These are phyloP conservation scores for Hemileccinum rubropunctum DNA, from an alignment of 768 basidiomycete genomes.

Conservation along the genomic window DNA sequence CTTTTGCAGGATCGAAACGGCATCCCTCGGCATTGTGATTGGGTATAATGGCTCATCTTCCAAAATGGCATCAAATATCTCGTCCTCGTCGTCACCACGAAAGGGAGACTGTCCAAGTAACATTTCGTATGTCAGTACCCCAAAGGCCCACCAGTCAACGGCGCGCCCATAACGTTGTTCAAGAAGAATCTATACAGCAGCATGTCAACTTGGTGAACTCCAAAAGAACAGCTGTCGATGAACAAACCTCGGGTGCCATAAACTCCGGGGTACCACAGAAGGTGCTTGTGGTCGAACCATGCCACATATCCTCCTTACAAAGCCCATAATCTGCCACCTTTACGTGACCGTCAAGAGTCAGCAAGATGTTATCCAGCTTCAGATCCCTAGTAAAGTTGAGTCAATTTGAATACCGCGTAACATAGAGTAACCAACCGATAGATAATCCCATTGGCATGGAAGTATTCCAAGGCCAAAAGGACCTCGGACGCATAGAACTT, in stretches of 20 bases:
- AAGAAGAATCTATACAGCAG: conserved; percentile 74
- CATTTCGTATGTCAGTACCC: conserved; percentile 99
- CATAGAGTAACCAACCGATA: conserved; percentile 65
- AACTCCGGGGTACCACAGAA: conserved; percentile 99
- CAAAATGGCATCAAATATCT: conserved; percentile 98
- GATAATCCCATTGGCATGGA: conserved; percentile 98
- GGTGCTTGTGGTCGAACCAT: conserved; percentile 92
- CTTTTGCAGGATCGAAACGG: conserved; percentile 93
- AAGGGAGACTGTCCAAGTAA: conserved; percentile 97
- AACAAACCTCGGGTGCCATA: conserved; percentile 94
- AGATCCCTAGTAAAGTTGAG: conserved; percentile 64
- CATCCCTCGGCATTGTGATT: conserved; percentile 98
- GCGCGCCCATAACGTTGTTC: conserved; percentile 98
- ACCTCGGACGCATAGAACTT: conserved; percentile 99
- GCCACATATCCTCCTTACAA: conserved; percentile 99
- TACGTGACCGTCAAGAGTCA: conserved; percentile 96
- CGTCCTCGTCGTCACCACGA: conserved; percentile 98
- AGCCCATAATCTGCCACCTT: conserved; percentile 99
- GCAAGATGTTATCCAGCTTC: conserved; percentile 95
- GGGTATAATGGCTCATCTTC: conserved; percentile 99
- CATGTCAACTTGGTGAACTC: conserved; percentile 1
- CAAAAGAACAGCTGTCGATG: not conserved
- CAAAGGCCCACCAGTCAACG: conserved; percentile 99
- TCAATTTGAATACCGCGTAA: not conserved
- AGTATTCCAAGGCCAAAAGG: conserved; percentile 92